Conservation (phyloP, 441 rosid genomes). For the Cnidoscolus chayamansa region DNA sequence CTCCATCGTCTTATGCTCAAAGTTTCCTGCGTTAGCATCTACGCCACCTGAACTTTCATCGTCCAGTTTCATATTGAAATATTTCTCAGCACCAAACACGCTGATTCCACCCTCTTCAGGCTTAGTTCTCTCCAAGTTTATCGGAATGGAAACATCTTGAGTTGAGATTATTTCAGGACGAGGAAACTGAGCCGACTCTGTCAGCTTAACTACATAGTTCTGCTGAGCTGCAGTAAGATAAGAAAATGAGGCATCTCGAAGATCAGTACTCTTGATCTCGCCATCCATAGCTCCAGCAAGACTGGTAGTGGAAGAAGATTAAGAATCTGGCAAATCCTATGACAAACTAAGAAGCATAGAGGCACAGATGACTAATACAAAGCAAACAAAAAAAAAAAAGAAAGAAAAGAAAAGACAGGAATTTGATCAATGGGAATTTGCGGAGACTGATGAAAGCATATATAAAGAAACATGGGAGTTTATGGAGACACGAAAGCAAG, state of each 20-base stretch:
- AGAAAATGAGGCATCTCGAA: conserved; percentile 61
- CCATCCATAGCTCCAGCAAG: conserved; percentile 42
- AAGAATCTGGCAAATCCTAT: neutral
- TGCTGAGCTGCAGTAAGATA: conserved; percentile 42
- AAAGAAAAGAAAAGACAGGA: neutral
- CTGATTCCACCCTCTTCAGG: conserved; percentile 49
- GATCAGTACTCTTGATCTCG: conserved; percentile 35
- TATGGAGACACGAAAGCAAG: neutral
- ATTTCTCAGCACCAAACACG: conserved; percentile 69
- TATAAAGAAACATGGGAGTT: conserved; percentile 1
- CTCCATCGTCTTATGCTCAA: conserved; percentile 19
- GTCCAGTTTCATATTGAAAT: conserved; percentile 58
- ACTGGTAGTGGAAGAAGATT: conserved; percentile 6
- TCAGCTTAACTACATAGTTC: conserved; percentile 35
- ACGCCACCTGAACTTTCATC: conserved; percentile 25
- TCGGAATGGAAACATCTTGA: conserved; percentile 32
- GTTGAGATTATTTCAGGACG: conserved; percentile 36
- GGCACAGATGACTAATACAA: conserved; percentile 12
- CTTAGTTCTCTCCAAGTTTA: conserved; percentile 32
- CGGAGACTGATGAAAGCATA: neutral
- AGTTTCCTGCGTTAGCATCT: conserved; percentile 20
- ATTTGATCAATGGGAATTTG: neutral
- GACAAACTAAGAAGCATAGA: conserved; percentile 6
- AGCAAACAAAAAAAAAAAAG: neutral
- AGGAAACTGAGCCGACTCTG: conserved; percentile 29